These are phyloP conservation scores for Boletus huronensis DNA, from an alignment of 768 basidiomycete genomes.

Conservation along the genomic window DNA sequence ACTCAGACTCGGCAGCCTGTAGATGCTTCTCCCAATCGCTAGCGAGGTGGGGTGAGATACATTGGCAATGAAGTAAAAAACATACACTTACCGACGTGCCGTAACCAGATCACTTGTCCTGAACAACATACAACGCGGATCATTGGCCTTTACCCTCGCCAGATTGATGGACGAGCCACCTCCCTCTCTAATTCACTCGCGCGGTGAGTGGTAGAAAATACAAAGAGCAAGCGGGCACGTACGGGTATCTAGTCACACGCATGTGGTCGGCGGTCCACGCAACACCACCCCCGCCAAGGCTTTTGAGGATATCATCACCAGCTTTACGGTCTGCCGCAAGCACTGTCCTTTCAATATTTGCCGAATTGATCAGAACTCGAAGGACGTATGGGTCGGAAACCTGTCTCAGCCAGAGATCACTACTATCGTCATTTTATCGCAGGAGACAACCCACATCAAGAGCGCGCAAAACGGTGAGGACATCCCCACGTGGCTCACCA, in stretches of 20 bases:
- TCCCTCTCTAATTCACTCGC: slow-evolving; percentile 49
- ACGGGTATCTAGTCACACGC: slow-evolving; percentile 64
- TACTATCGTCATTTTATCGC: not conserved
- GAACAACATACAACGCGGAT: slow-evolving; percentile 48
- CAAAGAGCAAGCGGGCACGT: slow-evolving; percentile 24
- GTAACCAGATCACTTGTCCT: slow-evolving; percentile 47
- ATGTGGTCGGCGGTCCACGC: slow-evolving; percentile 66
- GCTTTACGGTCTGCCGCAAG: slow-evolving; percentile 62
- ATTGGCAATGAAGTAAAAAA: not conserved
- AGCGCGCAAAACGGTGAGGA: slow-evolving; percentile 76
- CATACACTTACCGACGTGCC: slow-evolving; percentile 43
- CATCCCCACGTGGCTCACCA: slow-evolving; percentile 64
- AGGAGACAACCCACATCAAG: slow-evolving; percentile 54
- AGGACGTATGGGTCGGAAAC: slow-evolving; percentile 69
- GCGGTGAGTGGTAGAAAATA: not conserved
- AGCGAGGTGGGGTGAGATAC: not conserved
- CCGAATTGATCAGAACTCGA: slow-evolving; percentile 76
- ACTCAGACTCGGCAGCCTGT: slow-evolving; percentile 37
- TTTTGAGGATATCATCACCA: slow-evolving; percentile 52
- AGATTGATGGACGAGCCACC: slow-evolving; percentile 55
- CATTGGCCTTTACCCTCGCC: slow-evolving; percentile 24
- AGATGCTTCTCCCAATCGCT: slow-evolving; percentile 49
- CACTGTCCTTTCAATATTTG: slow-evolving; percentile 66
- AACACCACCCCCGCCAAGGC: slow-evolving; percentile 45
- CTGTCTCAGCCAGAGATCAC: slow-evolving; percentile 37